phyloP scores from a whole-genome alignment of 805 yeast genomes.

The Yarrowia keelungensis region DNA sequence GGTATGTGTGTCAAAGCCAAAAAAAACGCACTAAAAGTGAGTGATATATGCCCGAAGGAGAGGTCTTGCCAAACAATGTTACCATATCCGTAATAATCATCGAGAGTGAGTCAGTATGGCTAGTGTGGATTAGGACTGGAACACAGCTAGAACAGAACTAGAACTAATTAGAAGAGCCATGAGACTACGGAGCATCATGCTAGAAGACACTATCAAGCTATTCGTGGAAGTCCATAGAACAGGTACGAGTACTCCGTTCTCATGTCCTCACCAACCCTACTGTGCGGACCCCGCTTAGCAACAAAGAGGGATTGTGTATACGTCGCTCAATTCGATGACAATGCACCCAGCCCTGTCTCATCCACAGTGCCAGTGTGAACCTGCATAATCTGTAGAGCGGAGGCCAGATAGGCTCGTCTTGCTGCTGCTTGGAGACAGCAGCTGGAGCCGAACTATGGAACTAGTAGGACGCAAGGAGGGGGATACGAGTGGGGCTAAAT shows the following conservation, averaged over 20 bases:
- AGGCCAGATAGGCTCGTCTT: slow-evolving; percentile 6
- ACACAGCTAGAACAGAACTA: background rate
- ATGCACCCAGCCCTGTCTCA: slow-evolving; percentile 32
- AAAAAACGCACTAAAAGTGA: background rate
- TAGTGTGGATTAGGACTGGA: background rate
- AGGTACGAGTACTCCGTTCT: background rate
- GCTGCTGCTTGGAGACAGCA: background rate
- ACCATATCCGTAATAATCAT: slow-evolving; percentile 5
- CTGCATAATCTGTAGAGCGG: slow-evolving; percentile 16
- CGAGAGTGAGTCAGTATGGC: background rate
- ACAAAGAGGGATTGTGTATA: slow-evolving; percentile 7
- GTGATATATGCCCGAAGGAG: background rate
- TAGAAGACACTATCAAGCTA: no score
- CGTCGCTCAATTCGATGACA: background rate
- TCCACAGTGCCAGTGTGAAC: slow-evolving; percentile 10
- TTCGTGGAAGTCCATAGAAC: background rate
- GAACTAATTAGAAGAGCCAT: background rate
- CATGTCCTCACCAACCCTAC: background rate
- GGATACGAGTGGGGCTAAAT: slow-evolving; percentile 7
- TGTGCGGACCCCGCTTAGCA: slow-evolving; percentile 17
- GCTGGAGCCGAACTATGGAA: slow-evolving; percentile 15
- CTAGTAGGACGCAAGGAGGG: slow-evolving; percentile 14
- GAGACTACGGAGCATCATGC: no score
- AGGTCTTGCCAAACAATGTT: background rate
- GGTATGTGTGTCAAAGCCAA: background rate